Evolutionary conservation across 2,329 filamentous ascomycete species (phyloP), one percentile per base, ranked within the genome.

Genomic region (Nectriaceae sp.): DNA sequence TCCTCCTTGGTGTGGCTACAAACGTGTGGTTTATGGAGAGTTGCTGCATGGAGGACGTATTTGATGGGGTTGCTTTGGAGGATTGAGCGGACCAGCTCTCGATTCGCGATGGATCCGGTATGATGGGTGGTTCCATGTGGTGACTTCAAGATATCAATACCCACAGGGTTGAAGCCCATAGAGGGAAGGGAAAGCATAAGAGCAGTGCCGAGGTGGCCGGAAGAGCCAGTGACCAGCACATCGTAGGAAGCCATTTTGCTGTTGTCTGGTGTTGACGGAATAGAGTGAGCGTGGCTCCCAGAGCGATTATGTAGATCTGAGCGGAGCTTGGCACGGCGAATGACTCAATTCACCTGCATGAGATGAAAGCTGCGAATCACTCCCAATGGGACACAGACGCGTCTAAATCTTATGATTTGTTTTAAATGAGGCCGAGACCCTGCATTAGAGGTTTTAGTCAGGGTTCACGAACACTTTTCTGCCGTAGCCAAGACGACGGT

Each of bases 21-120:
- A 5, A 77, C 63, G 51, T 77, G 74, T 0, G 75, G 75, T 40
- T 77, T 77, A 64, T 77, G 75, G 1, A 77, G 68, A 11, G 75
- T 73, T 0, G 75, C 75, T 0, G 70, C 64, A 59, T 77, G 72
- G 22, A 77, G 55, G n/a, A 77, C 56, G 44, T 75, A 71, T 8
- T 54, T 56, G 44, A 75, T 70, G 2, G 65, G 55, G 49, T 70
- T 55, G 2, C 58, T 31, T 1, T 53, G 21, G 36, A 76, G 56
- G 8, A 76, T 35, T 3, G 49, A 52, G 2, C 54, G 39, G 22
- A 76, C 46, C 11, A 74, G 63, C 3, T 45, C 40, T 0, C 65
- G 59, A 53, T 76, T 68, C 15, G 63, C 58, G 52, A 77, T 64
- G 15, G 68, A 71, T 20, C 70, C 71, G 24, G 70, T 55, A 20